These are phyloP conservation scores for Eucalyptus rudis DNA, from an alignment of 345 rosid genomes.

Conservation along the genomic window DNA sequence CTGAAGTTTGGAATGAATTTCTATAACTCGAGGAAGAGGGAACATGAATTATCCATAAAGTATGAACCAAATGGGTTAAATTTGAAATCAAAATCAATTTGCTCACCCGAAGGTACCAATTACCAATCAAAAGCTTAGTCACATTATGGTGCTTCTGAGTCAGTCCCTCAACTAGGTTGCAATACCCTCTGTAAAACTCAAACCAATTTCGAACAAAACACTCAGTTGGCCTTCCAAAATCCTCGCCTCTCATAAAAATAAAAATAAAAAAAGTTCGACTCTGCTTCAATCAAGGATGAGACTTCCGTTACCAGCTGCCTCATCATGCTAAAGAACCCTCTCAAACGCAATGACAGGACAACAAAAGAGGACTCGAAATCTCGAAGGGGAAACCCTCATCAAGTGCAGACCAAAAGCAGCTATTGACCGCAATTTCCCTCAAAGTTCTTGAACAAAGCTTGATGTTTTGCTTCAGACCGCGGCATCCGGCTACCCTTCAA, in stretches of 20 bases:
- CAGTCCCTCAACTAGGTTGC: too few relatives aligned
- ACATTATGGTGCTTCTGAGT: accelerated
- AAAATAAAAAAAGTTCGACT: accelerated
- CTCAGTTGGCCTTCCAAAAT: too few relatives aligned
- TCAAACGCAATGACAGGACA: too few relatives aligned
- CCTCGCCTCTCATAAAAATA: too few relatives aligned
- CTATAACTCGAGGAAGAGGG: background rate
- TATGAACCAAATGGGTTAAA: background rate
- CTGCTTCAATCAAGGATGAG: too few relatives aligned
- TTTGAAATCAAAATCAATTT: background rate
- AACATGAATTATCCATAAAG: background rate
- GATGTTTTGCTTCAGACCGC: background rate
- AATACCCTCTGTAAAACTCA: too few relatives aligned
- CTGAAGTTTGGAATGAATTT: background rate
- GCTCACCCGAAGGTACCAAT: background rate
- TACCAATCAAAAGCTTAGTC: background rate
- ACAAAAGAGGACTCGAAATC: background rate
- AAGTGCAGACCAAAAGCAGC: too few relatives aligned
- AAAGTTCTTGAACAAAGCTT: background rate
- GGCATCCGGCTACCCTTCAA: background rate
- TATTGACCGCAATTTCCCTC: background rate
- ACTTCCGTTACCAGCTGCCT: too few relatives aligned
- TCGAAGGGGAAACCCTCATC: background rate
- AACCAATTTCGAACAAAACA: too few relatives aligned
- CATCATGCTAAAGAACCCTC: too few relatives aligned